These are phyloP conservation scores for Hymenoscyphus fraxineus DNA, from an alignment of 2,329 filamentous ascomycete species.

Conservation along the genomic window DNA sequence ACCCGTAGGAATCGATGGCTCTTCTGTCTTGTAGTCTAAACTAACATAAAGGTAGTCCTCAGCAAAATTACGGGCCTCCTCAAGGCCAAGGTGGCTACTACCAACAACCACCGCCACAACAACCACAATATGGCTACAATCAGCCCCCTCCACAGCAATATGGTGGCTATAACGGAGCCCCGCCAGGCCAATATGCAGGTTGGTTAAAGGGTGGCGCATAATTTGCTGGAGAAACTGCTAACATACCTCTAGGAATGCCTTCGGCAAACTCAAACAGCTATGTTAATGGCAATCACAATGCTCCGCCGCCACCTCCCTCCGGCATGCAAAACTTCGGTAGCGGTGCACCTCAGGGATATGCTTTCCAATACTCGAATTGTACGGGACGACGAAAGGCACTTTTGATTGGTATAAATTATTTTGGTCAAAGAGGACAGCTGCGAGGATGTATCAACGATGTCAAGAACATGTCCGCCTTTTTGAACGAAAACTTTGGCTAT, in stretches of 20 bases:
- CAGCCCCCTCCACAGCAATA: conserved; percentile 47
- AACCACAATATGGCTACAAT: conserved; percentile 36
- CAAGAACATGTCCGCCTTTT: conserved; percentile 91
- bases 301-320: conserved; percentile 64
- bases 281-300: conserved; percentile 52
- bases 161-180: conserved; percentile 38
- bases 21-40: conserved; percentile 25
- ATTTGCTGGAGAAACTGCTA: conserved; percentile 37
- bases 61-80: conserved; percentile 31
- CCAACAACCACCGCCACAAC: conserved; percentile 47
- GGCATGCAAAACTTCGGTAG: conserved; percentile 67
- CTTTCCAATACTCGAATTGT: conserved; percentile 87
- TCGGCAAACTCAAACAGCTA: conserved; percentile 50
- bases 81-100: conserved; percentile 40
- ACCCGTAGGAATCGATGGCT: conserved; percentile 43
- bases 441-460: conserved; percentile 96
- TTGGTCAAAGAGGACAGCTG: conserved; percentile 83
- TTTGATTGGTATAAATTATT: conserved; percentile 94
- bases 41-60: conserved; percentile 27
- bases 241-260: conserved; percentile 36
- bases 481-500: conserved; percentile 86
- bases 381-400: conserved; percentile 84
- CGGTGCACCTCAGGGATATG: conserved; percentile 75
- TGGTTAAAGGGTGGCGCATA: conserved; percentile 48
- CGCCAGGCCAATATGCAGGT: conserved; percentile 42